phyloP scores from a whole-genome alignment of 139 green algal species.

The Ostreobium quekettii region DNA sequence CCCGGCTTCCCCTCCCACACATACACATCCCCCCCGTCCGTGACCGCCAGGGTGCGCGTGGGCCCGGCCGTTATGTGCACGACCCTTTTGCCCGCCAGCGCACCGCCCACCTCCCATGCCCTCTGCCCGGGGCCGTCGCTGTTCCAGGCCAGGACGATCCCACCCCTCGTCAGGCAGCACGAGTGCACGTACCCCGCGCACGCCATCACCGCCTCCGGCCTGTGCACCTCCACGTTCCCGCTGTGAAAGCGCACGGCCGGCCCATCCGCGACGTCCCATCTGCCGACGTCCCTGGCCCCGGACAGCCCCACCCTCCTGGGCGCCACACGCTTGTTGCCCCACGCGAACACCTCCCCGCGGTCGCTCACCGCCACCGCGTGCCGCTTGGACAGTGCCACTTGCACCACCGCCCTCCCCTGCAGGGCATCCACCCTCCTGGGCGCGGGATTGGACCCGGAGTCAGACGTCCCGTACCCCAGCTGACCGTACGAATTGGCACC shows the following conservation, averaged over 20 bases:
- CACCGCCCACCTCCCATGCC: constrained; percentile 35
- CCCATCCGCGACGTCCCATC: background rate
- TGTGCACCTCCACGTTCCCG: constrained; percentile 48
- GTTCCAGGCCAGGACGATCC: constrained; percentile 63
- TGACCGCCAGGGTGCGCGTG: constrained; percentile 71
- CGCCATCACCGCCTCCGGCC: constrained; percentile 48
- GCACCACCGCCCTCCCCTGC: constrained; percentile 48
- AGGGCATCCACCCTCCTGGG: constrained; percentile 66
- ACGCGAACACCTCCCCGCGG: constrained; percentile 73
- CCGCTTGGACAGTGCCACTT: constrained; percentile 71
- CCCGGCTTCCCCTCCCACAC: constrained; percentile 59
- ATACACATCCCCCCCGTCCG: constrained; percentile 66
- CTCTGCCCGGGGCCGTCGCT: constrained; percentile 44
- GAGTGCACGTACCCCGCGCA: constrained; percentile 62
- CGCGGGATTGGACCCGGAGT: constrained; percentile 51
- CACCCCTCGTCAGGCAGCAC: constrained; percentile 45
- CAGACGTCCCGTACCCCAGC: constrained; percentile 73
- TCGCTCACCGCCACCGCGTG: constrained; percentile 74
- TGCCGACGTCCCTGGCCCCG: constrained; percentile 1
- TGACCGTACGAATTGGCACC: constrained; percentile 64
- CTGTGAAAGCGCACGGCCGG: constrained; percentile 54
- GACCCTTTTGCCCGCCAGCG: constrained; percentile 40
- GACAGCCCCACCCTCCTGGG: constrained; percentile 50
- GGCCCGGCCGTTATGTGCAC: constrained; percentile 74
- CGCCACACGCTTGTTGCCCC: constrained; percentile 69